Evolutionary conservation across 2,329 filamentous ascomycete species (phyloP).

Genomic region (Paraphoma sp.): DNA sequence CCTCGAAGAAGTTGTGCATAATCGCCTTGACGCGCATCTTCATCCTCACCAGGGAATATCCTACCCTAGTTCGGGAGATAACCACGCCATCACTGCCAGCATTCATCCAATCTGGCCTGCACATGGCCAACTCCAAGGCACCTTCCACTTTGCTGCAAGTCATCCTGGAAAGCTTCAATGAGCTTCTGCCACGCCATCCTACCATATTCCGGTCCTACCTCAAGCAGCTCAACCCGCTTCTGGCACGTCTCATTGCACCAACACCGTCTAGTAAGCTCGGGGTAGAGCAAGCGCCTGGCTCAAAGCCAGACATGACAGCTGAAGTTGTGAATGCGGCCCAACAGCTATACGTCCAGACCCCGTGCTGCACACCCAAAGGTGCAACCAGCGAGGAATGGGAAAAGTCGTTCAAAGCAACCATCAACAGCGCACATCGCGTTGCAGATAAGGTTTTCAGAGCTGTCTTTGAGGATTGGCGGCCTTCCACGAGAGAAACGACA

Average conservation of each 20-base stretch:
- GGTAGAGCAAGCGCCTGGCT: constrained; percentile 19
- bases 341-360: constrained; percentile 72
- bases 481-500: constrained; percentile 56
- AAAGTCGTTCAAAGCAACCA: constrained; percentile 66
- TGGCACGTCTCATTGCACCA: constrained; percentile 68
- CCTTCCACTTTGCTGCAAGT: constrained; percentile 63
- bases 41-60: constrained; percentile 79
- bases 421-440: constrained; percentile 72
- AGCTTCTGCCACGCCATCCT: constrained; percentile 79
- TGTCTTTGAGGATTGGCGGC: constrained; percentile 82
- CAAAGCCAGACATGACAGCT: constrained; percentile 56
- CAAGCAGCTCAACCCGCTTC: constrained; percentile 69
- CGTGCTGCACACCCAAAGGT: constrained; percentile 82
- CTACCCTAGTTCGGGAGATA: constrained; percentile 84
- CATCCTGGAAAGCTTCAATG: constrained; percentile 73
- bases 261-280: constrained; percentile 57
- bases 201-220: constrained; percentile 81
- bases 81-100: constrained; percentile 80
- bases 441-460: constrained; percentile 80
- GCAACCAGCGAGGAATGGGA: constrained; percentile 80
- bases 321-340: constrained; percentile 66
- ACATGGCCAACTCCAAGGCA: constrained; percentile 55
- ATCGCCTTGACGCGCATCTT: constrained; percentile 85
- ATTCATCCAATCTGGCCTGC: constrained; percentile 76
- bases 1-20: constrained; percentile 77